Base-by-base conservation (phyloP, 345 rosid species). In the Sonneratia caseolaris region DNA sequence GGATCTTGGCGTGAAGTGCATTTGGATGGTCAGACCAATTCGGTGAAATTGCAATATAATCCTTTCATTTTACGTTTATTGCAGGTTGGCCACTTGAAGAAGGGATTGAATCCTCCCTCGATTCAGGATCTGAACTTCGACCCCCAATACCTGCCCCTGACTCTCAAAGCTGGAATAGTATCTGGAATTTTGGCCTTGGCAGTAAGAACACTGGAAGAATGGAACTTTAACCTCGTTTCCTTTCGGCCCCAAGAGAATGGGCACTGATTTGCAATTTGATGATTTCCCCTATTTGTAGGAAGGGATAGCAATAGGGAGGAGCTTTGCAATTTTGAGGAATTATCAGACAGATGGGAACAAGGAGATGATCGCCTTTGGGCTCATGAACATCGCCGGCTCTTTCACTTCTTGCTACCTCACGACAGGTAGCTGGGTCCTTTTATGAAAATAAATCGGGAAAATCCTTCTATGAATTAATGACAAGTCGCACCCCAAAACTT, bases 341-440 rank as follows among this genome's bases (percentile, higher is more conserved):
- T 88, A 91, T 70, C 97, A 91, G 77, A 86, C 83, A 3, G 97
- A 94, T 74, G 98, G 98, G 37, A 94, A 89, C 83, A 94, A 94
- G 76, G 98, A 91, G 85, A 94, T 90, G 84, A 69, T 86, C 38
- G 96, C 98, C 64, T 91, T 91, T 78, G 98, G 97, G 70, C 74
- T 91, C 27, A 94, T 94, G 98, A 94, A 89, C 84, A 79, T 89
- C 3, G 35, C 85, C 37, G 98, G 98, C 49, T 94, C 98, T 37
- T 86, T 86, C 78, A 85, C 91, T 69, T 94, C 98, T 38, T 94
- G 98, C 82, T 94, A 94, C 86, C 77, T 93, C 72, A 91, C 98
- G 65, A 91, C 97, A 0, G 98, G 98, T 90, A 81, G 43, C 7
- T 40, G 32, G 32, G 32, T 0, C 0, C 32, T 27, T 27, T 27